phyloP scores from a whole-genome alignment of 2,329 filamentous ascomycete genomes.

The Trichoderma asperellum region DNA sequence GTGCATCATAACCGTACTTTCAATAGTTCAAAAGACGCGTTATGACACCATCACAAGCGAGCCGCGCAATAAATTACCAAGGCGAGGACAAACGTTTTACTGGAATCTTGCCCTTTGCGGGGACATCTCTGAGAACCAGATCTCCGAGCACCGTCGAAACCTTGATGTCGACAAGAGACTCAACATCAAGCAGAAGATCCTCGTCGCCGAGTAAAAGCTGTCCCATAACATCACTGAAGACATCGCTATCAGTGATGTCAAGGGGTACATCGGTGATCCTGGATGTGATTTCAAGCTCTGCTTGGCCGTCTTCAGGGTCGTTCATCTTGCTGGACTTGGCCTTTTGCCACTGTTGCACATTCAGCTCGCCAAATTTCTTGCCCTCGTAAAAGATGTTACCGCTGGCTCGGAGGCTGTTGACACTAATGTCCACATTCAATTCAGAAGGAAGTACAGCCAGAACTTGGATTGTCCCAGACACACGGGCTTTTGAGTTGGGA shows the following conservation, averaged over 20 bases:
- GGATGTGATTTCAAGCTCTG: conserved; percentile 74
- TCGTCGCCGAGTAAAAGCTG: conserved; percentile 75
- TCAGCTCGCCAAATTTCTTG: conserved; percentile 77
- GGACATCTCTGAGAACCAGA: conserved; percentile 80
- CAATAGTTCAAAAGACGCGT: conserved; percentile 31
- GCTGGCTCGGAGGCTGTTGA: conserved; percentile 74
- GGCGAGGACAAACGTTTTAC: conserved; percentile 87
- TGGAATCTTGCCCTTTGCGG: conserved; percentile 81
- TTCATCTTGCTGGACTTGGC: conserved; percentile 77
- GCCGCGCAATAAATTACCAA: conserved; percentile 40
- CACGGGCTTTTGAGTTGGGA: conserved; percentile 72
- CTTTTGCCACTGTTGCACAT: conserved; percentile 79
- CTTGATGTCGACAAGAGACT: conserved; percentile 80
- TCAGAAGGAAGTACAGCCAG: conserved; percentile 79
- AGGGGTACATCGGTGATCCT: conserved; percentile 78
- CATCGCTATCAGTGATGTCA: conserved; percentile 76
- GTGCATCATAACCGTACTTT: conserved; percentile 27
- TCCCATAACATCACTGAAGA: conserved; percentile 81
- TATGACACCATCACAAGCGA: conserved; percentile 37
- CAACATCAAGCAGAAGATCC: conserved; percentile 71
- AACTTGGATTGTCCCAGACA: conserved; percentile 83
- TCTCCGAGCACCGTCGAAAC: conserved; percentile 80
- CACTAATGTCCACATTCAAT: conserved; percentile 82
- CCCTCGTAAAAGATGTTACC: conserved; percentile 81
- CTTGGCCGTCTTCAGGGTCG: conserved; percentile 56